Conservation (phyloP, 192 early-diverging fungal genomes). For the Mortierella claussenii region DNA sequence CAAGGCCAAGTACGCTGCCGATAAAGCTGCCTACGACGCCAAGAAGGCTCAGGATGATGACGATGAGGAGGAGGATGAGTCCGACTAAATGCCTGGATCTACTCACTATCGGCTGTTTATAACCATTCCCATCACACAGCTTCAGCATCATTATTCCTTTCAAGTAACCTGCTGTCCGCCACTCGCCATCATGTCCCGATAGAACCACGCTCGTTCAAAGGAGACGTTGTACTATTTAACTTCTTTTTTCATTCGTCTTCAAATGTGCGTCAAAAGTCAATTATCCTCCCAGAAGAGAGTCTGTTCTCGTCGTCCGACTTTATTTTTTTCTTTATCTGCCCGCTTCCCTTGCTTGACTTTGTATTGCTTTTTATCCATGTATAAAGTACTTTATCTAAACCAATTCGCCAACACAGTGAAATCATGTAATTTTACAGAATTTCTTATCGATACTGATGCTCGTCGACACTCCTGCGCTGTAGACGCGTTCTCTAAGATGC, state of each 20-base stretch:
- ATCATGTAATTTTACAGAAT: no score
- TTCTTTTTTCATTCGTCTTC: not conserved
- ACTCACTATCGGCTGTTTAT: not conserved
- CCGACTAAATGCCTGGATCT: conserved; percentile 22
- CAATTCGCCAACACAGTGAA: not conserved
- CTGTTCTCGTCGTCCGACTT: not conserved
- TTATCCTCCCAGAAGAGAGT: not conserved
- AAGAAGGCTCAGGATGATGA: conserved; percentile 51
- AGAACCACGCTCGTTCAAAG: no score
- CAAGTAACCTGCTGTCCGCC: not conserved
- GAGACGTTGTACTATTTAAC: not conserved
- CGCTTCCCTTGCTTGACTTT: not conserved
- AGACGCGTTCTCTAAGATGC: no score
- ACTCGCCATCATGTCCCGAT: not conserved
- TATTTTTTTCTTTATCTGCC: not conserved
- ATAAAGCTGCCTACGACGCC: conserved; percentile 67
- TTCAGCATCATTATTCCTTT: no score
- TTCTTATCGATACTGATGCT: no score
- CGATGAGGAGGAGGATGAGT: conserved; percentile 53
- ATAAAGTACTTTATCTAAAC: not conserved
- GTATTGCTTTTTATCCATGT: no score
- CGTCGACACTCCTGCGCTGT: no score
- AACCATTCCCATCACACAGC: no score
- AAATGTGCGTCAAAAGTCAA: not conserved
- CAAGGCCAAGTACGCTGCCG: conserved; percentile 59